These are phyloP conservation scores for Phalaenopsis equestris DNA, from an alignment of 106 monocot genomes.

Conservation along the genomic window DNA sequence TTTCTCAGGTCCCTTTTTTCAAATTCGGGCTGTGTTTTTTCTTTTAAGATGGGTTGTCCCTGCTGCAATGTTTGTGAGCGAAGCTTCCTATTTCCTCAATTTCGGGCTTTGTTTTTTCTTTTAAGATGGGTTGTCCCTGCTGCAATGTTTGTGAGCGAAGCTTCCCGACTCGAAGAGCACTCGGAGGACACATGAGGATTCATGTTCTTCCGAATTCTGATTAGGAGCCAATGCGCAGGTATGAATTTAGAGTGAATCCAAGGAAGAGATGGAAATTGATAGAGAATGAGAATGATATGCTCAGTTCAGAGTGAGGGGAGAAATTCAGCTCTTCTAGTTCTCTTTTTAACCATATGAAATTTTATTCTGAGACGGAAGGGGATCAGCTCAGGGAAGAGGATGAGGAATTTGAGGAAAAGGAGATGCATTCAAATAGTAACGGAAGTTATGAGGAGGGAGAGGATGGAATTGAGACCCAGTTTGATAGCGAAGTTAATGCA, in stretches of 20 bases:
- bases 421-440: neutral
- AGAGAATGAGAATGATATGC: neutral
- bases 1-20: too few relatives aligned
- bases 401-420: neutral
- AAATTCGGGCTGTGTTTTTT: neutral
- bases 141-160: too few relatives aligned
- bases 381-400: neutral
- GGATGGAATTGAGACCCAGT: neutral
- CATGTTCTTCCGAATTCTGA: neutral
- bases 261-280: neutral
- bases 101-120: too few relatives aligned
- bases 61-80: neutral
- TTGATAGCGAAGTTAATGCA: neutral
- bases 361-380: neutral
- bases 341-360: slow-evolving; percentile 4
- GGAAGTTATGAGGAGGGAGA: neutral
- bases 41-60: neutral
- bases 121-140: too few relatives aligned
- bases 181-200: neutral
- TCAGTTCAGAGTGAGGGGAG: neutral
- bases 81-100: too few relatives aligned
- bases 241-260: neutral
- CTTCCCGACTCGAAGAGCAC: neutral
- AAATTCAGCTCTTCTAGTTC: neutral
- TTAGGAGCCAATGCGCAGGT: neutral